Evolutionary conservation across 768 basidiomycete genomes (phyloP), one percentile per base, ranked within the genome.

Genomic region (Lentinula raphanica): DNA sequence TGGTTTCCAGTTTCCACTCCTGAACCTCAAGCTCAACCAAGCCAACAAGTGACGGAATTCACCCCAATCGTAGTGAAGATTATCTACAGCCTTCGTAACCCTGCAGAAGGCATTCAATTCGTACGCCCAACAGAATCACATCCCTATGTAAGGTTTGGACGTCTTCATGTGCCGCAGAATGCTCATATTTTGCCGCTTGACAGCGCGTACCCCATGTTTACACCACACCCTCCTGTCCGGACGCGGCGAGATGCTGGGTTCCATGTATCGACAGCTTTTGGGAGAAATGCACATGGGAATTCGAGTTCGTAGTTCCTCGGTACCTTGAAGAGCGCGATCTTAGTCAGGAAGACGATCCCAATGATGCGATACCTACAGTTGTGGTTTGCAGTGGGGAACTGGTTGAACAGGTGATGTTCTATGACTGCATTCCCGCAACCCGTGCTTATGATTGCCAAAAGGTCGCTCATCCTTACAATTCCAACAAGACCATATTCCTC

Each of bases 261-360:
- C 97, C 97, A 13, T 99, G 97, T 66, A 72, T 98, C 19, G 97
- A 99, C 70, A 91, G 85, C 64, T 72, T 94, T 21, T 96, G 94
- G 92, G 95, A 97, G 71, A 88, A 92, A 65, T 97, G 92, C 64
- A 95, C 96, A 6, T 99, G 97, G 97, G 97, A 99, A 66, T 89
- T 98, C 58, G 93, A 98, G 71, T 92, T 97, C 69, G 85, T 97
- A 51, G 95, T 97, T 32, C 94, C 95, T 50, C 79, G 87, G 62
- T 87, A 85, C 66, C 74, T 92, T 13, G 87, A 92, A 68, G 89
- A 89, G 60, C 77, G 74, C 11, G 79, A 81, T 61, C 59, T 68
- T 50, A 54, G 74, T 68, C 77, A 81, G 9, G 79, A 78, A 23
- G 81, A 80, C 35, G 87, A 86, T 50, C 72, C 71, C 8, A 76